Evolutionary conservation across 2,329 filamentous ascomycete species (phyloP), one percentile per base, ranked within the genome.

Genomic region (Cercospora berteroae): DNA sequence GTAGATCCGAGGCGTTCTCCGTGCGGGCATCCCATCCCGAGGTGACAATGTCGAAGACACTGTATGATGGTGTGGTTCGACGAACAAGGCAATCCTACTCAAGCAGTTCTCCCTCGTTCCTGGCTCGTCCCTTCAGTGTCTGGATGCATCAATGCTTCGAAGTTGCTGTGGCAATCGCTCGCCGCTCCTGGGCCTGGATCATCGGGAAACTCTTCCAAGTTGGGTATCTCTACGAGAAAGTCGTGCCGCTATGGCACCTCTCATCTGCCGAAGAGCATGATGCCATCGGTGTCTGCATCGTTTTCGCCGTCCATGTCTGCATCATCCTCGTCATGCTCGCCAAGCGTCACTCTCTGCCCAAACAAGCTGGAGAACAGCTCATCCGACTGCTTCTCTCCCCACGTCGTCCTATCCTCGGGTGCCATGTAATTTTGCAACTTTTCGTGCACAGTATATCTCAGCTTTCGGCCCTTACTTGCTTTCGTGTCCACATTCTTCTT

Each of bases 401-500:
- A 99, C 16, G 79, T 80, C 3, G 90, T 85, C 63, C 92, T 84
- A 77, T 96, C 91, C 78, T 97, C 93, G 0, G 93, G 89, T 10
- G 94, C 94, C 93, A 97, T 97, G 77, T 98, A 98, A 79, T 97
- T 97, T 81, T 97, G 92, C 76, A 99, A 80, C 83, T 98, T 98
- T 82, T 98, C 94, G 77, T 98, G 94, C 56, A 97, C 93, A 16
- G 92, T 95, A 80, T 94, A 99, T 44, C 93, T 86, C 85, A 99
- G 87, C 82, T 97, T 97, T 60, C 95, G 85, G 5, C 95, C 95
- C 81, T 98, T 98, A 78, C 92, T 96, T 0, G 95, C 95, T 78
- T 94, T 95, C 20, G 94, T 94, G 78, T 99, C 95, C 4, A 98
- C 91, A 31, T 89, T 87, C 77, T 92, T 91, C 80, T 91, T 90